Base-by-base conservation (phyloP, 139 green algal species). In the Zygnema circumcarinatum region DNA sequence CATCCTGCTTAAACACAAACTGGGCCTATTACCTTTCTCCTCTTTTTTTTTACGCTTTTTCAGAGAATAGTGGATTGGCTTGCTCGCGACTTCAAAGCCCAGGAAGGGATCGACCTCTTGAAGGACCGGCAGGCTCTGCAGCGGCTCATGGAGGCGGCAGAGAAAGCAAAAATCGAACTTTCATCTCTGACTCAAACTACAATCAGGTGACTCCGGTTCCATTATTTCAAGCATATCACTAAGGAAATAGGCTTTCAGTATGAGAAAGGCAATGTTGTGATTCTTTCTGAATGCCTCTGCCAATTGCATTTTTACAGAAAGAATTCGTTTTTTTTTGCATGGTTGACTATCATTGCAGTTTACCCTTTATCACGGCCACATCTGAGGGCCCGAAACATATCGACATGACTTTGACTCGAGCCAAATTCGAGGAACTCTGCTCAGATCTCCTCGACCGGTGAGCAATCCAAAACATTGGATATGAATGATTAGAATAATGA, bases 151-250 rank as follows among this genome's bases (percentile, higher is more conserved):
- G 97, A 99, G 94, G 95, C 96, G 22, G 96, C 96, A 22, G 97
- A 99, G 95, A 99, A 99, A 95, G 96, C 97, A 83, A 99, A 99
- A 95, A 98, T 98, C 67, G 97, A 99, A 95, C 95, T 99, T 69
- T 97, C 93, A 1, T 90, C 90, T 33, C 84, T 95, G 32, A 88
- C 88, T 33, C 91, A 96, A 88, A 98, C 95, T 41, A 90, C 67
- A 90, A 98, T 99, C 92, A 98, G 95, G 84, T 83, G 3, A 75
- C 39, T 42, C 7, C 36, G 69, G 16, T n/a, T n/a, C n/a, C n/a
- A n/a, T n/a, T n/a, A n/a, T n/a, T n/a, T n/a, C n/a, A 29, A 72
- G 56, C 29, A 29, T 29, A 72, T 72, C 29, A 29, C 56, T 72
- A 29, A 29, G 56, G 29, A 29, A 72, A 35, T 29, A 29, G 29